Percentiles rank a stretch among this genome's conserved stretches.
Conservation (phyloP, 352 stramenopile genomes). For the Pelagophyceae sp. region DNA sequence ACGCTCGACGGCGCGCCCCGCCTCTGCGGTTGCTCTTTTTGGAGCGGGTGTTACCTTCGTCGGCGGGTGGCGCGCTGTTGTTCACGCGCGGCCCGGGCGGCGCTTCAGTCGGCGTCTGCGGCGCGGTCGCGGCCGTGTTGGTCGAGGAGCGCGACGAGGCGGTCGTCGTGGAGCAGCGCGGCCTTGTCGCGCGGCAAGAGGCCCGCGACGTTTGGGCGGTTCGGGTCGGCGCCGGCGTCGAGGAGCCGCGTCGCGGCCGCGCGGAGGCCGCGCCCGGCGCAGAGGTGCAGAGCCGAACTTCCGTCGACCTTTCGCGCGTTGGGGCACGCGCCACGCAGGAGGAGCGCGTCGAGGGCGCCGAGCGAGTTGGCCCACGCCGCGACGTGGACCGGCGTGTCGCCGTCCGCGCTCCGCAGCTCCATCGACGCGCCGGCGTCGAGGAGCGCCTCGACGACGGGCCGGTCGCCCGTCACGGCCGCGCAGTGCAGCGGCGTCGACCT, state of each 20-base stretch:
- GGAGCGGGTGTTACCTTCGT: no score
- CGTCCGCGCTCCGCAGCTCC: neutral
- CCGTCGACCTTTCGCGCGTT: slow-evolving; percentile 1
- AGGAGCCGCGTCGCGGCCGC: neutral
- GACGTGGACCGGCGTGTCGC: slow-evolving; percentile 7
- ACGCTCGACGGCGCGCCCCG: no score
- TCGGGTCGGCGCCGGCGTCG: neutral
- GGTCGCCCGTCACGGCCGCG: neutral
- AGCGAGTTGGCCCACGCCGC: slow-evolving; percentile 4
- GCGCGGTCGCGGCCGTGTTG: neutral
- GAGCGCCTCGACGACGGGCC: neutral
- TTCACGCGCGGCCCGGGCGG: no score
- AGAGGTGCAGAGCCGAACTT: neutral
- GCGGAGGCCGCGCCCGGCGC: slow-evolving; percentile 1
- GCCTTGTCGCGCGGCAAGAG: neutral
- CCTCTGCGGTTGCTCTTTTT: no score
- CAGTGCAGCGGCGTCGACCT: neutral
- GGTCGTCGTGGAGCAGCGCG: neutral
- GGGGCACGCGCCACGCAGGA: neutral
- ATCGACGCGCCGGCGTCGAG: neutral
- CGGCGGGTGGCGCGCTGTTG: no score
- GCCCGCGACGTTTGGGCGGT: neutral
- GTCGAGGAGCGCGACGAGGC: neutral
- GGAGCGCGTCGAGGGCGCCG: neutral
- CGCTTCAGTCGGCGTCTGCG: neutral